phyloP scores from a whole-genome alignment of 257 asterid genomes.

The Solanum sitiens region DNA sequence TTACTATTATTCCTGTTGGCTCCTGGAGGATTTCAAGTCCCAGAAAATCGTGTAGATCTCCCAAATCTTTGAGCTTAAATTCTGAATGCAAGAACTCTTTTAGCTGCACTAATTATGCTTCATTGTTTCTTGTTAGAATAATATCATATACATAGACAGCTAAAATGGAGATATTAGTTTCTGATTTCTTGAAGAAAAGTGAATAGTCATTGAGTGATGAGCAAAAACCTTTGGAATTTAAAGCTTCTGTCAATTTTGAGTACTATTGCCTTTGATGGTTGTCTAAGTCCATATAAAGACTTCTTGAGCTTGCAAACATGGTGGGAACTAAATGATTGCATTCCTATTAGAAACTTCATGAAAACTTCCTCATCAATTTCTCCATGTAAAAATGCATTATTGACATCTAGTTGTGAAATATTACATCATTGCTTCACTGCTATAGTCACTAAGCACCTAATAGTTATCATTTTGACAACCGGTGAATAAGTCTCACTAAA shows the following conservation, averaged over 20 bases:
- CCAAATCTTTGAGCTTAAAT: too few relatives aligned
- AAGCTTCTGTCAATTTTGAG: background rate
- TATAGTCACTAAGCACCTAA: background rate
- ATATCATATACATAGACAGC: too few relatives aligned
- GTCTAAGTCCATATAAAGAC: background rate
- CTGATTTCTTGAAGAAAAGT: too few relatives aligned
- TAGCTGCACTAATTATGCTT: too few relatives aligned
- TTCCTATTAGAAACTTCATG: background rate
- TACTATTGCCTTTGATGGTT: background rate
- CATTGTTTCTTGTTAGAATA: too few relatives aligned
- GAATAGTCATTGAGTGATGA: too few relatives aligned
- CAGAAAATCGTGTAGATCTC: too few relatives aligned
- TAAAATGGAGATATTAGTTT: too few relatives aligned
- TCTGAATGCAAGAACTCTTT: too few relatives aligned
- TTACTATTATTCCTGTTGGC: too few relatives aligned
- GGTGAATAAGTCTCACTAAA: background rate
- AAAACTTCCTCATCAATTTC: background rate
- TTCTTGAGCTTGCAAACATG: background rate
- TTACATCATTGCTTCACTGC: background rate
- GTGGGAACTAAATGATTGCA: background rate
- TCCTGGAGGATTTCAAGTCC: too few relatives aligned
- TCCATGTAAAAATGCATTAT: background rate
- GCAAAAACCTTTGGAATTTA: too few relatives aligned
- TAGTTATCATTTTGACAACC: background rate
- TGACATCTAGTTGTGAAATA: background rate